Percentiles rank a stretch among this genome's conserved stretches.
phyloP scores from a whole-genome alignment of 225 moss, liverwort and hornwort genomes.

The Pseudoscleropodium purum region DNA sequence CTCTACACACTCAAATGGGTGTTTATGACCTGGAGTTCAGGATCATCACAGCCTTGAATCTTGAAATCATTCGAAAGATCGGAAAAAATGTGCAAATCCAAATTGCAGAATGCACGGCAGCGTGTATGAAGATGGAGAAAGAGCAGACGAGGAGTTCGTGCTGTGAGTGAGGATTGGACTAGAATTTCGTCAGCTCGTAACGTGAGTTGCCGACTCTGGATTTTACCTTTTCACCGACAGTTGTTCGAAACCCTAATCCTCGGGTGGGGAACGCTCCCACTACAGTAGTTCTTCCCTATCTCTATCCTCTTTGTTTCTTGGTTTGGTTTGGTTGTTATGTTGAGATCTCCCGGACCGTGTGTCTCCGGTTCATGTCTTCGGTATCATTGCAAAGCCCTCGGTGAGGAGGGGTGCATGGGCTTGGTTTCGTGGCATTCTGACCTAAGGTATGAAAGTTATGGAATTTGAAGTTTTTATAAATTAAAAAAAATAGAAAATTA shows the following conservation, averaged over 20 bases:
- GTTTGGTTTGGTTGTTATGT: too few species aligned
- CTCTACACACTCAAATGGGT: background rate
- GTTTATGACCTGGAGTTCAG: background rate
- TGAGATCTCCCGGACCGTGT: too few species aligned
- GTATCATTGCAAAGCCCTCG: too few species aligned
- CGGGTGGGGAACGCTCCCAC: too few species aligned
- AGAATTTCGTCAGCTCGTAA: conserved; percentile 10
- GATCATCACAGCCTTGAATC: background rate
- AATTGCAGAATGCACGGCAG: background rate
- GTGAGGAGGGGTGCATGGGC: too few species aligned
- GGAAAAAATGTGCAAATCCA: background rate
- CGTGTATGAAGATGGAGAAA: background rate
- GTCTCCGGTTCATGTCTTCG: too few species aligned
- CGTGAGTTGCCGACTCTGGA: background rate
- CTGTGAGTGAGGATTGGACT: background rate
- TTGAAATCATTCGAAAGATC: background rate
- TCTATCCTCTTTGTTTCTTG: too few species aligned
- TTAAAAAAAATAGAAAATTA: too few species aligned
- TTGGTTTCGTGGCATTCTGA: too few species aligned
- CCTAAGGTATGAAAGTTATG: too few species aligned
- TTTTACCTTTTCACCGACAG: background rate
- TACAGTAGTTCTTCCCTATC: too few species aligned
- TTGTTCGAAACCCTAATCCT: background rate
- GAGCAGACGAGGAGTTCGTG: background rate
- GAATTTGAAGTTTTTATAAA: too few species aligned